A percentile compares a stretch with the other conserved stretches of the same genome.
Conservation (phyloP, 768 basidiomycete genomes). For the Russula virescens region DNA sequence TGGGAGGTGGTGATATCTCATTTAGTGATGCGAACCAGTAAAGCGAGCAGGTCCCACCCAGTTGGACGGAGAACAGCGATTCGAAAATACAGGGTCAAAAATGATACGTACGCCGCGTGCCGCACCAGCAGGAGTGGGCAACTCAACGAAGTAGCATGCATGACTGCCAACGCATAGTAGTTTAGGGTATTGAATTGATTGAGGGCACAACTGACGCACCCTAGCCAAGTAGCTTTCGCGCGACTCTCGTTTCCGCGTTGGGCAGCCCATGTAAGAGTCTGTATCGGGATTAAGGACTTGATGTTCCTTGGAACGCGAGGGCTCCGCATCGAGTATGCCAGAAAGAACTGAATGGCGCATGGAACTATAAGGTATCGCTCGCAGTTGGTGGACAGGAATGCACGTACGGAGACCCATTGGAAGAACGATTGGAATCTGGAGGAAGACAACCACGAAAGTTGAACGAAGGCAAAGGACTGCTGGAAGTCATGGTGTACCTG, state of each 20-base stretch:
- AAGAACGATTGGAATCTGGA: slow-evolving; percentile 14
- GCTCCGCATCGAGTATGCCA: background rate
- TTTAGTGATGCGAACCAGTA: slow-evolving; percentile 28
- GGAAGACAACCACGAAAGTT: background rate
- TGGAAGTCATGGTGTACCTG: slow-evolving; percentile 9
- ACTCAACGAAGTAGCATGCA: slow-evolving; percentile 37
- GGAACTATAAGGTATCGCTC: background rate
- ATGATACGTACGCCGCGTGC: slow-evolving; percentile 35
- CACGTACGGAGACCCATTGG: slow-evolving; percentile 20
- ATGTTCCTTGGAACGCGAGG: slow-evolving; percentile 14
- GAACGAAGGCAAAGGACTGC: background rate
- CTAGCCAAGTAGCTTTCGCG: slow-evolving; percentile 23
- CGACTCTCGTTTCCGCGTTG: slow-evolving; percentile 8
- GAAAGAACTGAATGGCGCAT: slow-evolving; percentile 4
- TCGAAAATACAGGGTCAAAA: slow-evolving; percentile 36
- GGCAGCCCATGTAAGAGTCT: slow-evolving; percentile 16
- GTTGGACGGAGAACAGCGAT: slow-evolving; percentile 33
- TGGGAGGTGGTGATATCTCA: background rate
- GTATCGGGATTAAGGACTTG: slow-evolving; percentile 22
- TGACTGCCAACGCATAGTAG: slow-evolving; percentile 26
- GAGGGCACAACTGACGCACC: slow-evolving; percentile 8
- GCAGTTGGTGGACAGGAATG: background rate
- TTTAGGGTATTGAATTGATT: background rate
- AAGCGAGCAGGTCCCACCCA: slow-evolving; percentile 32
- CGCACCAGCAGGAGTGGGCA: slow-evolving; percentile 32